Base-by-base conservation (phyloP, 75 land plant genomes). In the Larix kaempferi region DNA sequence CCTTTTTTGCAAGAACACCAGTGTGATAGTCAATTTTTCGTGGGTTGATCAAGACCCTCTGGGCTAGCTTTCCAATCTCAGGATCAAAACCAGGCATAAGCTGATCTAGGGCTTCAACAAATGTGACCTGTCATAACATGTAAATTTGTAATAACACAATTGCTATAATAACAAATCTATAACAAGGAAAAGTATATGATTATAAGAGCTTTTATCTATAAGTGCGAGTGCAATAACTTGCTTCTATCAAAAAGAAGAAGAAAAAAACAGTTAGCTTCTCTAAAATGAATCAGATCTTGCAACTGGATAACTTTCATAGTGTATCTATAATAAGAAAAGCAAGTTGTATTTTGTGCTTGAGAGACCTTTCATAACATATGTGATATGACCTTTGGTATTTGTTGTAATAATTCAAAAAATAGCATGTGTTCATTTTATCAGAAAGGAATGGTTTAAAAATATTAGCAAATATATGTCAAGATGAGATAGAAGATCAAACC, bases 21-120 rank as follows among this genome's bases (percentile, higher is more conserved):
- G 89, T 92, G 78, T 98, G 91, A 82, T 86, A 95, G 67, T 98
- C 99, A 76, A 98, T 98, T 49, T 95, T 98, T 71, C 98, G 83
- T 57, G 99, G 96, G 78, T 95, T 93, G 15, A 98, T 95, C 59
- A 98, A 87, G 58, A 98, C 84, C 74, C 99, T 93, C 62, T 98
- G 99, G 21, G 99, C 99, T 62, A 98, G 81, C 76, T 98, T 98
- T 57, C 89, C 91, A 74, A 98, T 95, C 61, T 98, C 99, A 78
- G 99, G 99, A 81, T 98, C 99, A 89, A 98, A 98, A 23, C 98
- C 99, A 57, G 99, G 98, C 99, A 98, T 98, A 33, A 98, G 86
- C 59, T 94, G 97, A 91, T 98, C 99, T 35, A 98, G 78, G 11
- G 99, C 99, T 85, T 98, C 99, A 74, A 98, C 81, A 85, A 98